Evolutionary conservation across 257 asterid species (phyloP), one percentile per base, ranked within the genome.

Genomic region (Linaria vulgaris): DNA sequence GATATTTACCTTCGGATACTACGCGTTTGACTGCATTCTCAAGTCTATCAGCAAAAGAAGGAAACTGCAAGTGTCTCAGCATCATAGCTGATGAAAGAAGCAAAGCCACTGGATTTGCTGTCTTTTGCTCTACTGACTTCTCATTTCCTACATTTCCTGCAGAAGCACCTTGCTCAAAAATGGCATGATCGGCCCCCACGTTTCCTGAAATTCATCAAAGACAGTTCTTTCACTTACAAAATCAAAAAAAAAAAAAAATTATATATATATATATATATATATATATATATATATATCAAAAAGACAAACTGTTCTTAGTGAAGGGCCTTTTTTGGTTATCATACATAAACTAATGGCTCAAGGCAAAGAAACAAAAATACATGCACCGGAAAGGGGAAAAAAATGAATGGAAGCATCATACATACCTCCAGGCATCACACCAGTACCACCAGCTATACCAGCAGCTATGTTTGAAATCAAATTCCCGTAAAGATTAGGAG

Each of bases 381-480:
- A n/a, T n/a, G n/a, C n/a, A n/a, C n/a, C n/a, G n/a, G n/a, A n/a
- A n/a, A n/a, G n/a, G n/a, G n/a, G n/a, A n/a, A n/a, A n/a, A n/a
- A n/a, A n/a, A n/a, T n/a, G n/a, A 6, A 27, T 27, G 47, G 22
- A 71, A n/a, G 68, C 54, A 68, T 53, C 31, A 48, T 64, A 59
- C 67, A 45, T 76, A 90, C 96, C 96, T 52, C 97, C 95, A 64
- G 94, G 99, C 96, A 90, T 94, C 80, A 94, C 90, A 57, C 99
- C 99, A 21, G 96, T 87, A 52, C 99, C 99, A 61, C 99, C 99
- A 39, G 97, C 97, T 75, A 94, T 90, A 81, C 99, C 99, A 61
- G 99, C 99, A 34, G 97, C 97, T 41, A 82, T 85, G 75, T 94
- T 90, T 62, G 96, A 78, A 27, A 94, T 85, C 69, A 94, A 82